Percentiles rank a stretch among this genome's conserved stretches.
phyloP scores from a whole-genome alignment of 345 rosid genomes.

The Psidium friedrichsthalianum region DNA sequence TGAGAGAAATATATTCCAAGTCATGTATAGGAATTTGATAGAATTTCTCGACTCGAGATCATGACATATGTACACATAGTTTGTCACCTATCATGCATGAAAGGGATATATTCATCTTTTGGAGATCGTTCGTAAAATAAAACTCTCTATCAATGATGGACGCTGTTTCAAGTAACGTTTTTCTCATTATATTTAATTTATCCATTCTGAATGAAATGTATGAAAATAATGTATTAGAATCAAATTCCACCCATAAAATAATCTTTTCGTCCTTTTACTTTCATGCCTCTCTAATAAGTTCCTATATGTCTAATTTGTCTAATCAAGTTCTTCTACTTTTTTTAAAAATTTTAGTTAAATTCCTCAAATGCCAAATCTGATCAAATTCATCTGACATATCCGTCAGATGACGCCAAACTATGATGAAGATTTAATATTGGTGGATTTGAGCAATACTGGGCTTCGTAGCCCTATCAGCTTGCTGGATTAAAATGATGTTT shows the following conservation, averaged over 20 bases:
- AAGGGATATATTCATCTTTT: background rate
- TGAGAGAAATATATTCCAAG: background rate
- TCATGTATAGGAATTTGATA: background rate
- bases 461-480: too few species aligned
- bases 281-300: background rate
- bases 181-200: background rate
- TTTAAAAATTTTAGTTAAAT: background rate
- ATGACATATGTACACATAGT: background rate
- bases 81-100: too few species aligned
- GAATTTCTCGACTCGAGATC: background rate
- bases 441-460: too few species aligned
- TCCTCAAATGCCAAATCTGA: background rate
- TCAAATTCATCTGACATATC: background rate
- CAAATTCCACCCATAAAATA: background rate
- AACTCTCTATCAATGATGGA: accelerated
- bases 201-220: background rate
- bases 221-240: background rate
- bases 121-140: background rate
- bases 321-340: background rate
- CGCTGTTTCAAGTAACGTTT: background rate
- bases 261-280: background rate
- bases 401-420: background rate
- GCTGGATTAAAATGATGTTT: too few species aligned
- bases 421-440: background rate
- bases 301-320: too few species aligned